These are phyloP conservation scores for Nematocida sp. DNA, from an alignment of 371 early-diverging fungal species.

Conservation along the genomic window DNA sequence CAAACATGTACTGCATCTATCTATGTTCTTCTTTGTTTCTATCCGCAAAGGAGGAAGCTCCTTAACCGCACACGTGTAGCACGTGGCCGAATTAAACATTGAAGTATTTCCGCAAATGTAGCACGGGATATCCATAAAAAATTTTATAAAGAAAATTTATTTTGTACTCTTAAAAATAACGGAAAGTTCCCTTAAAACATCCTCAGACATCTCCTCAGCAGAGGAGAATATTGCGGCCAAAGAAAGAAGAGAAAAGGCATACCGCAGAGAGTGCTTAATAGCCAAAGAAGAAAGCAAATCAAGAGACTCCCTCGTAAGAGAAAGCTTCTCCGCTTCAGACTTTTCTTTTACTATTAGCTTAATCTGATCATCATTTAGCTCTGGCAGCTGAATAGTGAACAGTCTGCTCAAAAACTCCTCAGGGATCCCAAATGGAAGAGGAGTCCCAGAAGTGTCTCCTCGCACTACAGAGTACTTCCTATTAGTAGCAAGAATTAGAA, in stretches of 20 bases:
- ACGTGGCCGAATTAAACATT: constrained; percentile 5
- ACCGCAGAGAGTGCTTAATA: constrained; percentile 5
- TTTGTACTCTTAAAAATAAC: constrained; percentile 87
- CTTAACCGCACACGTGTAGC: constrained; percentile 9
- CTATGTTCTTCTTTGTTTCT: constrained; percentile 5
- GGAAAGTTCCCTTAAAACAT: too few relatives aligned
- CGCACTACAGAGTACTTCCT: too few relatives aligned
- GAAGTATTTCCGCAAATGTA: constrained; percentile 15
- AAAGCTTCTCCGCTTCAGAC: constrained; percentile 30
- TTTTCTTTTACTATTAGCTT: constrained; percentile 41
- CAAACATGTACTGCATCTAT: constrained; percentile 47
- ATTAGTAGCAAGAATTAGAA: constrained; percentile 55
- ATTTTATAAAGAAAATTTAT: too few relatives aligned
- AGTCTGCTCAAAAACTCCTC: constrained; percentile 43
- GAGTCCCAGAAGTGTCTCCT: too few relatives aligned
- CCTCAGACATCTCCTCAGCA: too few relatives aligned
- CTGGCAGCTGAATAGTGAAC: constrained; percentile 32
- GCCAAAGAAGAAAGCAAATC: constrained; percentile 24
- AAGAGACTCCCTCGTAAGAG: constrained; percentile 22
- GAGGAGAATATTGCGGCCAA: constrained; percentile 20
- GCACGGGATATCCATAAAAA: constrained; percentile 17
- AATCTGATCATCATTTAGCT: not conserved
- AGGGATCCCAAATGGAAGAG: constrained; percentile 54
- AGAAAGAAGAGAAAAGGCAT: constrained; percentile 42
- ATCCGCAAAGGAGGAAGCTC: constrained; percentile 23